phyloP scores from a whole-genome alignment of 441 rosid genomes.

The Manihot esculenta region DNA sequence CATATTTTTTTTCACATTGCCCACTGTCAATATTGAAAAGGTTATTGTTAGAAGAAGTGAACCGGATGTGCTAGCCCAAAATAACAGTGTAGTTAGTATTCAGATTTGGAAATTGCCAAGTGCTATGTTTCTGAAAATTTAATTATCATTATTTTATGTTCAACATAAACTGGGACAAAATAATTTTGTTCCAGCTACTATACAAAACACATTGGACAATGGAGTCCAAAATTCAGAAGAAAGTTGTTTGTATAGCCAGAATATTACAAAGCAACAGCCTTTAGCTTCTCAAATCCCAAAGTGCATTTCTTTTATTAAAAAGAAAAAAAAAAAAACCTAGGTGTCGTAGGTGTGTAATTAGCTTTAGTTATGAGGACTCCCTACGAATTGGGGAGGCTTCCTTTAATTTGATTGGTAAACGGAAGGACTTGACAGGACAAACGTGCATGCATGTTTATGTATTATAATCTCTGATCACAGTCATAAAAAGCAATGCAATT shows the following conservation, averaged over 20 bases:
- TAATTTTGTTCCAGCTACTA: background rate
- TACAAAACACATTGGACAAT: background rate
- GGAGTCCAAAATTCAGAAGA: background rate
- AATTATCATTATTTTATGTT: background rate
- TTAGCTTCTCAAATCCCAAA: conserved; percentile 29
- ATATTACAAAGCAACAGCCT: background rate
- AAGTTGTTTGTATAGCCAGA: background rate
- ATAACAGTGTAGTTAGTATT: background rate
- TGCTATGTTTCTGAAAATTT: background rate
- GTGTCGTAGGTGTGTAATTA: conserved; percentile 15
- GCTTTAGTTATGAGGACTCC: conserved; percentile 17
- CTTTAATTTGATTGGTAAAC: background rate
- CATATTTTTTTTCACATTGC: too few relatives aligned
- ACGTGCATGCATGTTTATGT: too few relatives aligned
- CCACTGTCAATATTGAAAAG: too few relatives aligned
- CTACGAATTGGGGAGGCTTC: conserved; percentile 16
- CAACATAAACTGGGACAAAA: background rate
- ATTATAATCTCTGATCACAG: conserved; percentile 7
- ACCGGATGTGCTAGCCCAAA: too few relatives aligned
- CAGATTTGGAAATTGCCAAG: too few relatives aligned
- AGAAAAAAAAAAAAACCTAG: conserved; percentile 24
- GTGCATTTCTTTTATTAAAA: conserved; percentile 11
- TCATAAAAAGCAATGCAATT: conserved; percentile 6
- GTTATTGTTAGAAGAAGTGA: too few relatives aligned
- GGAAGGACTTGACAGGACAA: background rate